A percentile compares a stretch with the other conserved stretches of the same genome.
phyloP scores from a whole-genome alignment of 768 basidiomycete species.

The Hypholoma fasciculare region DNA sequence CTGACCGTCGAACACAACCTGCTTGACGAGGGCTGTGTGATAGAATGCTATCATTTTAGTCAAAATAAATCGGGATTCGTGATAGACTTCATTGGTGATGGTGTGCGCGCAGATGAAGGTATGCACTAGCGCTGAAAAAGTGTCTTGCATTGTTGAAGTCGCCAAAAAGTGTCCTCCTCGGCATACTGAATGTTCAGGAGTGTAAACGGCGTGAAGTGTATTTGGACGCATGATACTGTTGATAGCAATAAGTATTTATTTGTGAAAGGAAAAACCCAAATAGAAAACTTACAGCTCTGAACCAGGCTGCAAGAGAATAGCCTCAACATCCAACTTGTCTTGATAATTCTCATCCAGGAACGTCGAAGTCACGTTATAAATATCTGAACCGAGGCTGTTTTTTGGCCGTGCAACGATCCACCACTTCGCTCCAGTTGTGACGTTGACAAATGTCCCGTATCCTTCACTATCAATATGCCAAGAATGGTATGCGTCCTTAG shows the following conservation, averaged over 20 bases:
- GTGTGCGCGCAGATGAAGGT: conserved; percentile 6
- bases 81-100: conserved; percentile 16
- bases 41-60: conserved; percentile 13
- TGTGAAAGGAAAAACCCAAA: neutral
- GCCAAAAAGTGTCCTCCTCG: conserved; percentile 23
- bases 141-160: conserved; percentile 10
- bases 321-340: neutral
- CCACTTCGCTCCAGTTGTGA: neutral
- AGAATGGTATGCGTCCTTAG: conserved; percentile 4
- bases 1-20: neutral
- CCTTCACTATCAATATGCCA: conserved; percentile 21
- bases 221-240: conserved; percentile 22
- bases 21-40: neutral
- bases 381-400: no score
- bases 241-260: no score
- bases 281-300: neutral
- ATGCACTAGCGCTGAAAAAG: conserved; percentile 15
- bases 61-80: conserved; percentile 5
- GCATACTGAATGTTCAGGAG: conserved; percentile 14
- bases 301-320: neutral
- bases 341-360: neutral
- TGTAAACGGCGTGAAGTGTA: conserved; percentile 13
- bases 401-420: neutral
- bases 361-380: neutral
- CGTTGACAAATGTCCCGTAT: conserved; percentile 8